Evolutionary conservation across 2,329 filamentous ascomycete species (phyloP).

Genomic region (Orbilia quercus): DNA sequence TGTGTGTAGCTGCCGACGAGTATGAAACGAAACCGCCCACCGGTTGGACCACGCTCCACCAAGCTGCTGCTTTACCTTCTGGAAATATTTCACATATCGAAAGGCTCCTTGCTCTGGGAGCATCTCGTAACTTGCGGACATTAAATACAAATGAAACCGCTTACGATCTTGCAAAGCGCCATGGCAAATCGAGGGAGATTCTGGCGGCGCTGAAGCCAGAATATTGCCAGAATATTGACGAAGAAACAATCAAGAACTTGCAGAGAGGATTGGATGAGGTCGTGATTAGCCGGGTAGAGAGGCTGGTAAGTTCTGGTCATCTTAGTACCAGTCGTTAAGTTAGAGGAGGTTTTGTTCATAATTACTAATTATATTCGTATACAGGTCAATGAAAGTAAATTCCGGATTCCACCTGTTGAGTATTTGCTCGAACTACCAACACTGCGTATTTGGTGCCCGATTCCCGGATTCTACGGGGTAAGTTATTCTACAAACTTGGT

Average conservation of each 20-base stretch:
- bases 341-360: too few relatives aligned
- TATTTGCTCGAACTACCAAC: constrained; percentile 31
- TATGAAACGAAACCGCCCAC: constrained; percentile 25
- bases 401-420: constrained; percentile 30
- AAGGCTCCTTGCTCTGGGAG: constrained; percentile 38
- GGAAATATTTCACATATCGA: constrained; percentile 34
- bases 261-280: constrained; percentile 42
- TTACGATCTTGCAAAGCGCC: constrained; percentile 39
- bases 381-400: constrained; percentile 35
- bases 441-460: constrained; percentile 36
- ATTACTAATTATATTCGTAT: too few relatives aligned
- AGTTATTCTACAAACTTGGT: not conserved
- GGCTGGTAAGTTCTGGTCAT: constrained; percentile 7
- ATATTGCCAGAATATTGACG: constrained; percentile 5
- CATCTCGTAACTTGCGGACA: constrained; percentile 25
- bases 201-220: constrained; percentile 35
- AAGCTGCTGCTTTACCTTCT: constrained; percentile 24
- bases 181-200: constrained; percentile 25
- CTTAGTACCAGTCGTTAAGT: too few relatives aligned
- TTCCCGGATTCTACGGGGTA: constrained; percentile 47
- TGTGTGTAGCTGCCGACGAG: constrained; percentile 15
- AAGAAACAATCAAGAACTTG: constrained; percentile 27
- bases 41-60: constrained; percentile 49
- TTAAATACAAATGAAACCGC: constrained; percentile 42
- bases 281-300: constrained; percentile 20